Evolutionary conservation across 768 basidiomycete genomes (phyloP), one percentile per base, ranked within the genome.

Genomic region (Chalciporus pseudorubinellus): DNA sequence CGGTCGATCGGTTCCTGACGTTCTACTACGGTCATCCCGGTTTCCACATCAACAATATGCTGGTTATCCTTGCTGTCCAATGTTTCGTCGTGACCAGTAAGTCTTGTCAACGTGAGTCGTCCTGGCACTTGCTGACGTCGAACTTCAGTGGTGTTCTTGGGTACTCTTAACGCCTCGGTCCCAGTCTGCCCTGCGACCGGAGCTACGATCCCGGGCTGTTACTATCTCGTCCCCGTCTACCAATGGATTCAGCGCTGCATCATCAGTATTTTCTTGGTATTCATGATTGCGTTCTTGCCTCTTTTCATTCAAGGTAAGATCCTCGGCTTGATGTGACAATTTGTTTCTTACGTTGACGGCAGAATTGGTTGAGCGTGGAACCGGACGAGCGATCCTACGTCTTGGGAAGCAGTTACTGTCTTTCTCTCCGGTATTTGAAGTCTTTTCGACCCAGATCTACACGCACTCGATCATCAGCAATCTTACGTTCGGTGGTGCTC

Each of bases 11-110:
- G 40, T 99, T 99, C 85, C 75, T 99, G 71, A 99, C 97, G 44
- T 99, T 98, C 80, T 98, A 99, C 77, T 99, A 99, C 61, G 95
- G 93, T 42, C 97, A 98, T 70, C 97, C 97, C 40, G 97, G 92
- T 47, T 99, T 99, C 87, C 97, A 98, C 67, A 95, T 99, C 76
- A 98, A 99, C 80, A 99, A 98, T 70, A 98, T 98, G 83, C 77
- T 98, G 67, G 89, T 99, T 71, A 99, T 99, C 65, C 72, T 97
- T 58, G 95, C 97, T 34, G 91, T 98, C 22, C 95, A 98, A 70
- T 74, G 95, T 53, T 98, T 99, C 80, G 81, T 98, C 62, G 77
- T 95, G 47, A 92, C 93, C 5, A 82, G 91, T 92, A 65, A 60
- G 90, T 81, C 26, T 46, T 49, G 22, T 8, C 24, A 51, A 28